Base-by-base conservation (phyloP, 768 basidiomycete species). In the Tulasnella sp. region DNA sequence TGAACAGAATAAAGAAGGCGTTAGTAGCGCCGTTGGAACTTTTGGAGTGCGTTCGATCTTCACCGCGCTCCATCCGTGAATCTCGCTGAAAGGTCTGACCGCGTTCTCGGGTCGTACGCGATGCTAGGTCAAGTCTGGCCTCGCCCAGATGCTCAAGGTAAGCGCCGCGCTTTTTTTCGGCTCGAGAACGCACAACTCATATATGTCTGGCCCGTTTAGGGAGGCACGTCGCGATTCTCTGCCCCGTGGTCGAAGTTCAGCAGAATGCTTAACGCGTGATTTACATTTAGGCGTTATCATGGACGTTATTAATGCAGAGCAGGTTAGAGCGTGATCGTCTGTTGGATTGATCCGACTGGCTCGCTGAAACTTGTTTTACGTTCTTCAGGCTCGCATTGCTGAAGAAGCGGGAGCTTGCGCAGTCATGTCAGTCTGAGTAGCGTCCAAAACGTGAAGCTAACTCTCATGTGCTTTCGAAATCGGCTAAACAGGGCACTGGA, bases 341-440 rank as follows among this genome's bases (percentile, higher is more conserved):
- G 26, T 26, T n/a, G 46, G 5, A 55, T 20, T 18, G 46, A 57
- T 37, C 20, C 39, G 46, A 35, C n/a, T 37, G 37, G 29, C 71
- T 42, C 61, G 26, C 42, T 39, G 29, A 35, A 70, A 37, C 18
- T 23, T 44, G 23, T 55, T 16, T 39, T 29, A 48, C 29, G 20
- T 29, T 29, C 32, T 39, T 23, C 80, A 96, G 92, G 97, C 97
- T 79, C 92, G 93, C 79, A 96, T 98, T 81, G 97, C 97, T 69
- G 97, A 99, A 83, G 95, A 96, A 83, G 97, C 97, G 11, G 97
- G 97, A 70, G 97, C 97, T 9, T 95, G 94, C 83, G 97, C 97
- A 79, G 97, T 99, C 80, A 99, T 99, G 97, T 76, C 18, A 57
- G 73, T 48, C 23, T 32, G 39, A 26, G 1, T 74, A 32, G 85